Conservation (phyloP, 352 stramenopile genomes). For the Phytophthora ramorum region DNA sequence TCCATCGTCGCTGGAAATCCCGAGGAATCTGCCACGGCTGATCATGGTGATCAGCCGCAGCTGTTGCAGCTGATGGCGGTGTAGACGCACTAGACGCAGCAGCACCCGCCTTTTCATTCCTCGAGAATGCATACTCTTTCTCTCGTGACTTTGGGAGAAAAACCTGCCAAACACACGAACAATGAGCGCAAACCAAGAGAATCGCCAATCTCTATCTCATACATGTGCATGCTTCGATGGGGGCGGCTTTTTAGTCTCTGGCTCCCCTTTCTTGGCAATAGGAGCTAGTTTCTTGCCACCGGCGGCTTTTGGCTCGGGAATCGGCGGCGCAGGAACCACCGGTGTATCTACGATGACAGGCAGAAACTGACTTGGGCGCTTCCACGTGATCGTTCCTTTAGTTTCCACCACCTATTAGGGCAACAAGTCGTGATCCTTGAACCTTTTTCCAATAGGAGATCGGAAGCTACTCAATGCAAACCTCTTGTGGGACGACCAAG, state of each 20-base stretch:
- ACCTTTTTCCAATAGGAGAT: neutral
- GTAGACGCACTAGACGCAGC: neutral
- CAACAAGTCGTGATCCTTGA: no score
- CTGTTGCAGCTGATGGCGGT: conserved; percentile 5
- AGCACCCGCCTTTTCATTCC: conserved; percentile 22
- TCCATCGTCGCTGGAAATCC: conserved; percentile 80
- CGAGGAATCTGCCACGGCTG: conserved; percentile 42
- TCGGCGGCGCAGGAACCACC: conserved; percentile 14
- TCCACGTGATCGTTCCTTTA: conserved; percentile 52
- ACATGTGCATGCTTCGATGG: conserved; percentile 57
- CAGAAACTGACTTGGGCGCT: conserved; percentile 67
- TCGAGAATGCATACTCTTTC: conserved; percentile 13
- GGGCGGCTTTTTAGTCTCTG: conserved; percentile 54
- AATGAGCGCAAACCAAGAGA: neutral
- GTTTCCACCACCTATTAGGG: neutral
- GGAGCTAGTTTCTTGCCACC: conserved; percentile 37
- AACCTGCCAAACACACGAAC: conserved; percentile 24
- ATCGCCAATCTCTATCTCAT: neutral
- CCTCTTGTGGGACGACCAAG: conserved; percentile 38
- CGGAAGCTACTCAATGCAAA: neutral
- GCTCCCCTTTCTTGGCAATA: conserved; percentile 37
- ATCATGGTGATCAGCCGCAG: conserved; percentile 26
- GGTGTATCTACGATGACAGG: conserved; percentile 49
- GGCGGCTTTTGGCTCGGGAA: conserved; percentile 38
- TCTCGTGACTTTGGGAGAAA: conserved; percentile 37